Conservation (phyloP, 495 filamentous ascomycete genomes). For the Xylaria castorea region DNA sequence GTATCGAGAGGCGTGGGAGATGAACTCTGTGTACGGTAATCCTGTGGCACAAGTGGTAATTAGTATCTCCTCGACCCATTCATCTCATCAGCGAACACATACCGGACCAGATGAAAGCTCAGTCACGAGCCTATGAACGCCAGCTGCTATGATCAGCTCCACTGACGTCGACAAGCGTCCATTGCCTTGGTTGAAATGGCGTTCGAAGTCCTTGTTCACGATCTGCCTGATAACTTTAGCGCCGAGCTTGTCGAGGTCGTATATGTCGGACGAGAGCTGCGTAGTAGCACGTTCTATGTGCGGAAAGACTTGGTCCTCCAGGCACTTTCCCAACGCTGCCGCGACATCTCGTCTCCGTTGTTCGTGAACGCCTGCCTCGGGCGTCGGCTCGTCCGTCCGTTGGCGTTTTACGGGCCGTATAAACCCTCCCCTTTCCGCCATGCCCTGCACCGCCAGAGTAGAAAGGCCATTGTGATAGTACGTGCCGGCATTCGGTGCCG, state of each 20-base stretch:
- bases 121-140: constrained; percentile 30
- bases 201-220: constrained; percentile 34
- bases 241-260: constrained; percentile 38
- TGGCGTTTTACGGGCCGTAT: constrained; percentile 7
- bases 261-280: constrained; percentile 30
- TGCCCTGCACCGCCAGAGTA: neutral
- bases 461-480: neutral
- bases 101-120: constrained; percentile 30
- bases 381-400: constrained; percentile 7
- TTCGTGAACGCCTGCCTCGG: neutral
- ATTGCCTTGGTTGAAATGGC: constrained; percentile 29
- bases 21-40: constrained; percentile 26
- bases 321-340: constrained; percentile 35
- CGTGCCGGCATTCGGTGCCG: neutral
- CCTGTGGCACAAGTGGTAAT: constrained; percentile 19
- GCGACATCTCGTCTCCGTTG: constrained; percentile 5
- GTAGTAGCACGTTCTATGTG: constrained; percentile 39
- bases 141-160: constrained; percentile 27
- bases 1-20: neutral
- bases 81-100: constrained; percentile 8
- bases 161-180: constrained; percentile 28
- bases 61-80: neutral
- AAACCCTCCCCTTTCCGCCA: neutral
- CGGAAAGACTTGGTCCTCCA: constrained; percentile 46
- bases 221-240: constrained; percentile 33